phyloP scores from a whole-genome alignment of 805 yeast genomes.

The Saccharomycopsis oosterbeekiorum region DNA sequence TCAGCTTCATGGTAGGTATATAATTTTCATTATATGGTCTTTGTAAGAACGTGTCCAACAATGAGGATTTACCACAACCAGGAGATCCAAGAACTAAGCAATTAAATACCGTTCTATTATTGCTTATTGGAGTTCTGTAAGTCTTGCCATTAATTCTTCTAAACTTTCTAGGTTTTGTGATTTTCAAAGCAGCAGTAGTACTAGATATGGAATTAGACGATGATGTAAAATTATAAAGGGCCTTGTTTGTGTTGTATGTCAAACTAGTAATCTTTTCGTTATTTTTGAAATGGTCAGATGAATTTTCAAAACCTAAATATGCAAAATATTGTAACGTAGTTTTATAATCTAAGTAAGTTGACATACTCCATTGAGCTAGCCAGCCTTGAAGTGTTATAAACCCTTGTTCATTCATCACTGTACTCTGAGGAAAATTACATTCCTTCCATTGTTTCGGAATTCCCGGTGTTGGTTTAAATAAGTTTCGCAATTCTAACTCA shows the following conservation, averaged over 20 bases:
- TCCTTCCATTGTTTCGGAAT: constrained; percentile 82
- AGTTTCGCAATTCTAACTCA: constrained; percentile 52
- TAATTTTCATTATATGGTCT: constrained; percentile 61
- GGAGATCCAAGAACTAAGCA: constrained; percentile 83
- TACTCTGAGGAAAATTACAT: constrained; percentile 74
- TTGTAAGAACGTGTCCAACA: constrained; percentile 72
- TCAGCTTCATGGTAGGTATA: constrained; percentile 74
- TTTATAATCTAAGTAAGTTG: constrained; percentile 75
- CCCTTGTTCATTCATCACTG: constrained; percentile 85
- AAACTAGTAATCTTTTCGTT: constrained; percentile 22
- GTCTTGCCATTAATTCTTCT: constrained; percentile 55
- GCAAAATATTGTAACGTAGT: constrained; percentile 84
- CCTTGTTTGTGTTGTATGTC: constrained; percentile 15
- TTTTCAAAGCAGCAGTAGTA: constrained; percentile 48
- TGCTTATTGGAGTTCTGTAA: constrained; percentile 52
- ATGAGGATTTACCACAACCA: constrained; percentile 77
- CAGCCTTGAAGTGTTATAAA: constrained; percentile 92
- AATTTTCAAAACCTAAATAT: constrained; percentile 72
- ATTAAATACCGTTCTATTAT: constrained; percentile 84
- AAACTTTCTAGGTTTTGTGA: constrained; percentile 71
- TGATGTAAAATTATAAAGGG: not conserved
- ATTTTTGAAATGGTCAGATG: not conserved
- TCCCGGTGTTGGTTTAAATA: constrained; percentile 90
- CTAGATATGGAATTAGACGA: constrained; percentile 4
- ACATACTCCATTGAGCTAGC: constrained; percentile 98